Evolutionary conservation across 2,329 filamentous ascomycete species (phyloP).

Genomic region (Pseudogymnoascus sp.): DNA sequence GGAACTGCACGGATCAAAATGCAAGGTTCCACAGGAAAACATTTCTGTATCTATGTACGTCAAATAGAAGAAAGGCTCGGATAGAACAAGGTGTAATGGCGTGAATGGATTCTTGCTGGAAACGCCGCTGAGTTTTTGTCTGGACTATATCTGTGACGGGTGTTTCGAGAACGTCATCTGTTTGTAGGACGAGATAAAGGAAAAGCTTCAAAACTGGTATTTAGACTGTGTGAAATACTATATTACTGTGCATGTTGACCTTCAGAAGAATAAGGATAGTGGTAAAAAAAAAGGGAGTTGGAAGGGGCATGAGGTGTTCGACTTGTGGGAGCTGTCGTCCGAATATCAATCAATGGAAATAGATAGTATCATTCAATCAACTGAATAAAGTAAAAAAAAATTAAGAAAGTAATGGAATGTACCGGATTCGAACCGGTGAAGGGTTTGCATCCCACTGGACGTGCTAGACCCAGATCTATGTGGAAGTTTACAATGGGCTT

Average conservation of each 20-base stretch:
- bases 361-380: background rate
- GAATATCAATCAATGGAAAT: background rate
- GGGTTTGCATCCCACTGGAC: background rate
- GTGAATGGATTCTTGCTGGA: background rate
- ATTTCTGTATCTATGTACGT: background rate
- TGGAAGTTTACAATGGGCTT: conserved; percentile 3
- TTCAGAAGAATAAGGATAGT: background rate
- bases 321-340: background rate
- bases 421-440: background rate
- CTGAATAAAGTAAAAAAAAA: background rate
- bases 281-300: background rate
- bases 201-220: background rate
- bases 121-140: background rate
- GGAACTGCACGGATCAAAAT: background rate
- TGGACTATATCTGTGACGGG: background rate
- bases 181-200: background rate
- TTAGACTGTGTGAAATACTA: background rate
- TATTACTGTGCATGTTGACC: background rate
- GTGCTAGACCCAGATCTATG: background rate
- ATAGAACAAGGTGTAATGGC: background rate
- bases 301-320: background rate
- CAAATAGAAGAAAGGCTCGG: background rate
- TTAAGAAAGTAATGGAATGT: background rate
- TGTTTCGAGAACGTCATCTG: background rate
- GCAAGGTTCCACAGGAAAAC: background rate